Evolutionary conservation across 176 grass and related monocot species (phyloP).

Genomic region (Hyparrhenia diplandra): DNA sequence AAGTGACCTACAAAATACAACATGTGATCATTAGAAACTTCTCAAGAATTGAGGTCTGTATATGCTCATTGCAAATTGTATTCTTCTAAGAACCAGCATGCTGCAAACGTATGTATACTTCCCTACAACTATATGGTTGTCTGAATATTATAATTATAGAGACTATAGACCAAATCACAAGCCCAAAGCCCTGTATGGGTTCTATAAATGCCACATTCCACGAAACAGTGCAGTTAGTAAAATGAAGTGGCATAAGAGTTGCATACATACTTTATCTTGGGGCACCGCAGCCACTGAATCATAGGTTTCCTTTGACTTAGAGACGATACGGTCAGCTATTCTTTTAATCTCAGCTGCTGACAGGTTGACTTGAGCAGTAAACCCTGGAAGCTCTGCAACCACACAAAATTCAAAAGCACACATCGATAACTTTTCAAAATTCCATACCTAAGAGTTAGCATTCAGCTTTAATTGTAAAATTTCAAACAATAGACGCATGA

Average conservation of each 20-base stretch:
- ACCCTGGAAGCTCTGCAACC: slow-evolving; percentile 69
- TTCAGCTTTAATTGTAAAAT: background rate
- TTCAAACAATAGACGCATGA: background rate
- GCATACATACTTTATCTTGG: slow-evolving; percentile 68
- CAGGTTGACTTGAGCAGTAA: slow-evolving; percentile 56
- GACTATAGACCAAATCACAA: background rate
- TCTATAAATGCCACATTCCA: background rate
- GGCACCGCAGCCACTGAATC: slow-evolving; percentile 79
- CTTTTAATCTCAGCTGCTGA: slow-evolving; percentile 66
- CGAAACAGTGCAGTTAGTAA: slow-evolving; percentile 4
- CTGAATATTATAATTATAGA: background rate
- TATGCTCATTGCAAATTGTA: background rate
- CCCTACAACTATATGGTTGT: background rate
- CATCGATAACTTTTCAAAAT: background rate
- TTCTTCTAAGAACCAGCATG: background rate
- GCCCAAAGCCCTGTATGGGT: background rate
- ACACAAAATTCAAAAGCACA: background rate
- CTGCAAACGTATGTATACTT: background rate
- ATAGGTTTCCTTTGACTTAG: slow-evolving; percentile 75
- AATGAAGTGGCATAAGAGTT: background rate
- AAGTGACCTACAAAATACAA: slow-evolving; percentile 55
- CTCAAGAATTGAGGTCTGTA: background rate
- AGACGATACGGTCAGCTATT: slow-evolving; percentile 61
- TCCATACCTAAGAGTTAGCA: background rate
- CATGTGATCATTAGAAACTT: background rate